Evolutionary conservation across 805 yeast species (phyloP).

Genomic region (Starmerella powellii): DNA sequence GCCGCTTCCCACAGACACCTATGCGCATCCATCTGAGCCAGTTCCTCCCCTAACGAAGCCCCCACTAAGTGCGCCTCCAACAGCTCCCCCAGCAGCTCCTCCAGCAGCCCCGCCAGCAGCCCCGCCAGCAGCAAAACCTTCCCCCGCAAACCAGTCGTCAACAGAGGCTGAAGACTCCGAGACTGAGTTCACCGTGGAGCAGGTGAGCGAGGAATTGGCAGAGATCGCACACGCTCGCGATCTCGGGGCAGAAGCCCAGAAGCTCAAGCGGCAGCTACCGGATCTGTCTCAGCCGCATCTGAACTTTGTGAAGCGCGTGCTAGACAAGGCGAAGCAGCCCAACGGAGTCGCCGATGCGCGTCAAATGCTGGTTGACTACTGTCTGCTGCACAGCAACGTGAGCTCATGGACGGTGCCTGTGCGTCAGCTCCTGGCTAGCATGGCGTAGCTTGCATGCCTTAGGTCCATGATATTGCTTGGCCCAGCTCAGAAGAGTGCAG

Average conservation of each 20-base stretch:
- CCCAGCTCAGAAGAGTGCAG: too few relatives aligned
- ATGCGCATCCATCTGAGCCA: background rate
- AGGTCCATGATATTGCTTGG: too few relatives aligned
- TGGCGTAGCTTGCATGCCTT: too few relatives aligned
- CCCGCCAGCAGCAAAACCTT: background rate
- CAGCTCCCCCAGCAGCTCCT: too few relatives aligned
- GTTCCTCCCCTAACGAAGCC: background rate
- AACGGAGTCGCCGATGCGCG: conserved; percentile 1
- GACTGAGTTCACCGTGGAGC: too few relatives aligned
- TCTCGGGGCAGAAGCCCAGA: too few relatives aligned
- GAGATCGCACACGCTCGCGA: too few relatives aligned
- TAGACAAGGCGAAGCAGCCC: conserved; percentile 24
- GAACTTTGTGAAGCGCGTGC: conserved; percentile 3
- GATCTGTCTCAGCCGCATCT: conserved; percentile 5
- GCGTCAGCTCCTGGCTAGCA: conserved; percentile 39
- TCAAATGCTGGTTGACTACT: conserved; percentile 36
- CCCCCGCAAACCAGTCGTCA: background rate
- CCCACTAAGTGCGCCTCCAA: background rate
- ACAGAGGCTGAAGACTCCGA: too few relatives aligned
- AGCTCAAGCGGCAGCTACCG: background rate
- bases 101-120: too few relatives aligned
- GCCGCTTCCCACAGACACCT: background rate
- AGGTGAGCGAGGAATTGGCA: too few relatives aligned
- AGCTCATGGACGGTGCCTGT: conserved; percentile 59
- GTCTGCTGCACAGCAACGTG: conserved; percentile 46